phyloP scores from a whole-genome alignment of 2,329 filamentous ascomycete species.

The Penicillium sp. region DNA sequence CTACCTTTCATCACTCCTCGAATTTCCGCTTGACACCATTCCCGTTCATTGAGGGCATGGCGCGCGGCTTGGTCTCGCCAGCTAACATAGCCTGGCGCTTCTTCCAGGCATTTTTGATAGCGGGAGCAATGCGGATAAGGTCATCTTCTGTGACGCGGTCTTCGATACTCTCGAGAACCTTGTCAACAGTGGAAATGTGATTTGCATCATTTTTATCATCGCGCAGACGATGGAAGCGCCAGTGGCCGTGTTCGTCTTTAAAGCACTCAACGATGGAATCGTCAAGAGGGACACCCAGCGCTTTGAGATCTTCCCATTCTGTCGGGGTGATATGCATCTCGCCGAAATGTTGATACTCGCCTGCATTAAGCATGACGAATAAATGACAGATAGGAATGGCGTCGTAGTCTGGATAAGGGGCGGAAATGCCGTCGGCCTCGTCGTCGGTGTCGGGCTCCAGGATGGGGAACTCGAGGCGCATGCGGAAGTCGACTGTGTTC shows the following conservation, averaged over 20 bases:
- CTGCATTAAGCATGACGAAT: slow-evolving; percentile 61
- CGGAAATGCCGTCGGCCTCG: slow-evolving; percentile 58
- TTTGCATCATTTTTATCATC: slow-evolving; percentile 93
- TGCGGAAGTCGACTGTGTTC: slow-evolving; percentile 88
- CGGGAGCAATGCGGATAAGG: slow-evolving; percentile 61
- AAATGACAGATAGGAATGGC: slow-evolving; percentile 69
- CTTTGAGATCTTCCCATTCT: slow-evolving; percentile 82
- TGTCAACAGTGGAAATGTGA: slow-evolving; percentile 75
- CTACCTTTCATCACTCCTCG: slow-evolving; percentile 30
- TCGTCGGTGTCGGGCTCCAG: slow-evolving; percentile 65
- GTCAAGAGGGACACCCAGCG: slow-evolving; percentile 67
- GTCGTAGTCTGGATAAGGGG: slow-evolving; percentile 71
- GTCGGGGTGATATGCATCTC: slow-evolving; percentile 63
- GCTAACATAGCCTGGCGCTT: slow-evolving; percentile 46
- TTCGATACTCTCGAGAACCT: slow-evolving; percentile 82
- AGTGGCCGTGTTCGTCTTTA: slow-evolving; percentile 66
- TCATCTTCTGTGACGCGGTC: slow-evolving; percentile 81
- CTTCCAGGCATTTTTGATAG: slow-evolving; percentile 80
- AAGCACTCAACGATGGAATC: slow-evolving; percentile 87
- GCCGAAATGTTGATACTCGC: slow-evolving; percentile 61
- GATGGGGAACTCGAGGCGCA: slow-evolving; percentile 69
- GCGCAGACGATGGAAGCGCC: slow-evolving; percentile 83
- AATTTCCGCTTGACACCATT: slow-evolving; percentile 41
- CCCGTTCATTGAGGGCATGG: slow-evolving; percentile 25
- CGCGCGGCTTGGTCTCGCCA: slow-evolving; percentile 26